Percentiles rank a stretch among this genome's conserved stretches.
These are phyloP conservation scores for Fusarium oligoseptatum DNA, from an alignment of 2,329 filamentous ascomycete species.

Conservation along the genomic window DNA sequence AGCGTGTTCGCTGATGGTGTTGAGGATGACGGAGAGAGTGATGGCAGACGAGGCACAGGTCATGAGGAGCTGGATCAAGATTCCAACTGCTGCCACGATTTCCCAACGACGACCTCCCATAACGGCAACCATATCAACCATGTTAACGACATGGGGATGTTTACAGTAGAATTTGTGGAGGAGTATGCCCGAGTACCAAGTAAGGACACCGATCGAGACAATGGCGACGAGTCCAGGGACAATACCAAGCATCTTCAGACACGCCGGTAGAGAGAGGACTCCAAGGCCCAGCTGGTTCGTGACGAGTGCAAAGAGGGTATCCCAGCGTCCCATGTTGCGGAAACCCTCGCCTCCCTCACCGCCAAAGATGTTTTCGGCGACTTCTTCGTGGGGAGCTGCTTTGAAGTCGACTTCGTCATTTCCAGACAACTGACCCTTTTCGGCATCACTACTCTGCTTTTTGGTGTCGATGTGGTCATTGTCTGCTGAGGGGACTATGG, in stretches of 20 bases:
- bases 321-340: conserved; percentile 32
- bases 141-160: conserved; percentile 75
- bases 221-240: conserved; percentile 76
- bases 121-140: conserved; percentile 74
- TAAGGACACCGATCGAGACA: conserved; percentile 71
- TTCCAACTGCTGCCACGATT: neutral
- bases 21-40: conserved; percentile 9
- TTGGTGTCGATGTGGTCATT: neutral
- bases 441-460: neutral
- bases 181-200: conserved; percentile 64
- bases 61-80: conserved; percentile 8
- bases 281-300: conserved; percentile 39
- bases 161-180: conserved; percentile 74
- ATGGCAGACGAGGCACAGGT: conserved; percentile 4
- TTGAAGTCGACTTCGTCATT: conserved; percentile 7
- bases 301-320: conserved; percentile 26
- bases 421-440: neutral
- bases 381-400: conserved; percentile 1
- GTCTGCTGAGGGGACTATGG: neutral
- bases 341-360: conserved; percentile 22
- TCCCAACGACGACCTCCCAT: conserved; percentile 47
- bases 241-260: conserved; percentile 71
- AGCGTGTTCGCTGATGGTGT: conserved; percentile 7
- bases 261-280: conserved; percentile 67
- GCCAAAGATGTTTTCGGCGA: conserved; percentile 6